Conservation (phyloP, 2,329 filamentous ascomycete species). For the Neonectria faginata region DNA sequence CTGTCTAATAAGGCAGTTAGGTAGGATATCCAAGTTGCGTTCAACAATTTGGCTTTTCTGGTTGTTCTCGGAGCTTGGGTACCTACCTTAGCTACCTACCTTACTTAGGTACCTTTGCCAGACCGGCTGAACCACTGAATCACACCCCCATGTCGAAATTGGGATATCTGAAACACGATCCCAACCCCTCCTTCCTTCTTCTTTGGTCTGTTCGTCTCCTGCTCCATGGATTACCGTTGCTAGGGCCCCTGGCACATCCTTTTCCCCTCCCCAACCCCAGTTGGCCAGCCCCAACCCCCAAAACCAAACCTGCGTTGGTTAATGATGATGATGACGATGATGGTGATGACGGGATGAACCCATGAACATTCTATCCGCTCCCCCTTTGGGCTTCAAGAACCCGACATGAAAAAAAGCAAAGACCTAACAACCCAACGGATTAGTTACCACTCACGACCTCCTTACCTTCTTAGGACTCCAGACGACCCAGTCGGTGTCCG, state of each 20-base stretch:
- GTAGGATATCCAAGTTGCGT: no score
- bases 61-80: not conserved
- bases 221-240: constrained; percentile 27
- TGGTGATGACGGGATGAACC: constrained; percentile 21
- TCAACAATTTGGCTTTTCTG: not conserved
- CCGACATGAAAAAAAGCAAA: constrained; percentile 1
- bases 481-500: constrained; percentile 11
- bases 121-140: constrained; percentile 11
- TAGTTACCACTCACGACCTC: not conserved
- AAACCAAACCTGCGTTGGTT: not conserved
- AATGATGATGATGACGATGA: no score
- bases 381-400: not conserved
- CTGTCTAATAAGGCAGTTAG: no score
- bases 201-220: constrained; percentile 26
- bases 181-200: constrained; percentile 31
- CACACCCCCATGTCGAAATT: constrained; percentile 34
- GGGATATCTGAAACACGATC: constrained; percentile 39
- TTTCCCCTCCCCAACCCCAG: constrained; percentile 17
- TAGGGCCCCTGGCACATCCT: constrained; percentile 4
- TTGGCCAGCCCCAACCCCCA: not conserved
- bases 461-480: not conserved
- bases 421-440: not conserved
- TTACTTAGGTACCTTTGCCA: no score
- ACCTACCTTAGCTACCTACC: no score
- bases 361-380: not conserved